Evolutionary conservation across 768 basidiomycete species (phyloP).

Genomic region (Pleurotus salmoneostramineus): DNA sequence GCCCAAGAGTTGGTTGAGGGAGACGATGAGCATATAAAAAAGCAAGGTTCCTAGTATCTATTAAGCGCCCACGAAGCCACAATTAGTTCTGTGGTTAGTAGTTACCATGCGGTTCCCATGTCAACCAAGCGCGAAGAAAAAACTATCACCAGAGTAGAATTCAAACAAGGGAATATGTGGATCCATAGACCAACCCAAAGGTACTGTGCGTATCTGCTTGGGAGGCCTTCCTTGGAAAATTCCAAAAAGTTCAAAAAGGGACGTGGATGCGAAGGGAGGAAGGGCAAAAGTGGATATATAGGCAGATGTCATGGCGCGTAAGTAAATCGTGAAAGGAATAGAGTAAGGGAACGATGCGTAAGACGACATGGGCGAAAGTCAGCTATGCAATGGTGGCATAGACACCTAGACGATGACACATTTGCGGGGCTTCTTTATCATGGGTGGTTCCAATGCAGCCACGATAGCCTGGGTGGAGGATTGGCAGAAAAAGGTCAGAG

Average conservation of each 20-base stretch:
- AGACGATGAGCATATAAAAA: slow-evolving; percentile 17
- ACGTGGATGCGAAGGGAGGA: not conserved
- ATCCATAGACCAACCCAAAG: too few species aligned
- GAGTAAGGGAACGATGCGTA: slow-evolving; percentile 15
- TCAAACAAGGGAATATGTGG: too few species aligned
- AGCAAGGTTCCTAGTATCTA: not conserved
- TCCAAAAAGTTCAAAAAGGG: slow-evolving; percentile 12
- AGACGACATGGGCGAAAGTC: slow-evolving; percentile 11
- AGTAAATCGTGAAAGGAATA: slow-evolving; percentile 30
- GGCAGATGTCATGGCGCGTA: slow-evolving; percentile 34
- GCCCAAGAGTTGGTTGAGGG: slow-evolving; percentile 45
- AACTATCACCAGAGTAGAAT: too few species aligned
- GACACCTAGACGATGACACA: slow-evolving; percentile 79
- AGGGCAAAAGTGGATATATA: slow-evolving; percentile 38
- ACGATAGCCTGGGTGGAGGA: slow-evolving; percentile 77
- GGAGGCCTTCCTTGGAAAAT: too few species aligned
- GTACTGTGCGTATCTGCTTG: too few species aligned
- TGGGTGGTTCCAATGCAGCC: slow-evolving; percentile 95
- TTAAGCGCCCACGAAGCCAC: not conserved
- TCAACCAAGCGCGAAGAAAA: not conserved
- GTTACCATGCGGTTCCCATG: slow-evolving; percentile 2
- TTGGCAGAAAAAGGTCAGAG: too few species aligned
- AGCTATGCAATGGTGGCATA: slow-evolving; percentile 15
- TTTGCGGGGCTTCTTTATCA: slow-evolving; percentile 72
- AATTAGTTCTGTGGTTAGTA: not conserved